phyloP scores from a whole-genome alignment of 2,329 filamentous ascomycete genomes.

The Colletotrichum orbiculare region DNA sequence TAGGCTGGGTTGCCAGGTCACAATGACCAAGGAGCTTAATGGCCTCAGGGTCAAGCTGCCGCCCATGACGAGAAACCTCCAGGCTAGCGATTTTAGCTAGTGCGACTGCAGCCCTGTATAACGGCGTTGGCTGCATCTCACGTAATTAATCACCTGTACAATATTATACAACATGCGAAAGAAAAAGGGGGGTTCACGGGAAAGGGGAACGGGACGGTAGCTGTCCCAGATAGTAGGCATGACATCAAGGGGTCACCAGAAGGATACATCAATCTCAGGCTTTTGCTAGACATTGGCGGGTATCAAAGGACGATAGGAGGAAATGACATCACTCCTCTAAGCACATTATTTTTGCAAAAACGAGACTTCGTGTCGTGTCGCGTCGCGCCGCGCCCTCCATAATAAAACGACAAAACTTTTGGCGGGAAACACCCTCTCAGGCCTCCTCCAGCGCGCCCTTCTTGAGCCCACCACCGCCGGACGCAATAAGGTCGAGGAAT shows the following conservation, averaged over 20 bases:
- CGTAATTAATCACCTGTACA: slow-evolving; percentile 33
- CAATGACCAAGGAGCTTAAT: slow-evolving; percentile 90
- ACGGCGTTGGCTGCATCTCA: slow-evolving; percentile 24
- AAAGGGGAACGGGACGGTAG: slow-evolving; percentile 14
- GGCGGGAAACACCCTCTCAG: slow-evolving; percentile 42
- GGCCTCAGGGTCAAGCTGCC: slow-evolving; percentile 88
- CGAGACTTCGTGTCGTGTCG: background rate
- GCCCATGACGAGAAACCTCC: slow-evolving; percentile 93
- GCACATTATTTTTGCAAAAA: slow-evolving; percentile 21
- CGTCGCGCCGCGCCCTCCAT: slow-evolving; percentile 2
- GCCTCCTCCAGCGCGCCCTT: slow-evolving; percentile 70
- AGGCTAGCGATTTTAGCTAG: slow-evolving; percentile 84
- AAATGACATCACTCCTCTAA: slow-evolving; percentile 41
- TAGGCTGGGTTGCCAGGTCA: slow-evolving; percentile 87
- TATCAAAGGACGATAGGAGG: slow-evolving; percentile 38
- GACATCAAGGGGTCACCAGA: slow-evolving; percentile 23
- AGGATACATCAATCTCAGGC: slow-evolving; percentile 29
- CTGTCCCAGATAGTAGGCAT: slow-evolving; percentile 12
- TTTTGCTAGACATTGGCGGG: slow-evolving; percentile 37
- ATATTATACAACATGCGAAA: slow-evolving; percentile 29
- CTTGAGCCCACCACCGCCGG: slow-evolving; percentile 68
- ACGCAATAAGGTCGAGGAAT: slow-evolving; percentile 89
- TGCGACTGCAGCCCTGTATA: background rate
- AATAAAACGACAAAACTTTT: slow-evolving; percentile 26
- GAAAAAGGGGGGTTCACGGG: background rate